phyloP scores from a whole-genome alignment of 208 protist species.

The Acanthamoeba polyphaga region DNA sequence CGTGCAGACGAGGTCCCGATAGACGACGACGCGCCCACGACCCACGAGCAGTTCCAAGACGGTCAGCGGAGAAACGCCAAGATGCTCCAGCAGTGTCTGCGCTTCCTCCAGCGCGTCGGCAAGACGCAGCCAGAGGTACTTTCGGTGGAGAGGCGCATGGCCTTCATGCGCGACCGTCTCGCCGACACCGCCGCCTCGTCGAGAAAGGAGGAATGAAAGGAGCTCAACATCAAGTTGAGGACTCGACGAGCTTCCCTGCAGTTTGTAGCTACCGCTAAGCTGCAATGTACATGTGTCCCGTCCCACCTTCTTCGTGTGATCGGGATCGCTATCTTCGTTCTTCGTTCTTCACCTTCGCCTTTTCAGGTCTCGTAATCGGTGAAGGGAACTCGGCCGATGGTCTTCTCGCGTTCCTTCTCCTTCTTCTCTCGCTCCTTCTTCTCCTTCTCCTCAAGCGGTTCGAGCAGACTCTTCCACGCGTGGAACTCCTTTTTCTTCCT shows the following conservation, averaged over 20 bases:
- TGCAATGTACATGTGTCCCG: too few species aligned
- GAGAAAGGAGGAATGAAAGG: not conserved
- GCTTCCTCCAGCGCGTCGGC: not conserved
- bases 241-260: too few species aligned
- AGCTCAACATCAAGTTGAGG: not conserved
- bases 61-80: not conserved
- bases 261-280: too few species aligned
- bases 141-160: not conserved
- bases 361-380: conserved; percentile 11
- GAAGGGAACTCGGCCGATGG: conserved; percentile 6
- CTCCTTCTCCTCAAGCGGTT: conserved; percentile 26
- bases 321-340: too few species aligned
- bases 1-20: not conserved
- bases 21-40: not conserved
- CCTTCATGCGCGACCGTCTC: not conserved
- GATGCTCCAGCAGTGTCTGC: not conserved
- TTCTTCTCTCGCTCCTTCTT: conserved; percentile 11
- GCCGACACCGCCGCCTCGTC: not conserved
- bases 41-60: not conserved
- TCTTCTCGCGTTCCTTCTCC: not conserved
- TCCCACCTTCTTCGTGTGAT: too few species aligned
- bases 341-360: too few species aligned
- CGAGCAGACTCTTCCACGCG: conserved; percentile 17
- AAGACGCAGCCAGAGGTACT: not conserved
- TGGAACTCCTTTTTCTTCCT: not conserved